Percentiles rank a stretch among this genome's conserved stretches.
Evolutionary conservation across 2,329 filamentous ascomycete species (phyloP).

Genomic region (Xylariaceae sp.): DNA sequence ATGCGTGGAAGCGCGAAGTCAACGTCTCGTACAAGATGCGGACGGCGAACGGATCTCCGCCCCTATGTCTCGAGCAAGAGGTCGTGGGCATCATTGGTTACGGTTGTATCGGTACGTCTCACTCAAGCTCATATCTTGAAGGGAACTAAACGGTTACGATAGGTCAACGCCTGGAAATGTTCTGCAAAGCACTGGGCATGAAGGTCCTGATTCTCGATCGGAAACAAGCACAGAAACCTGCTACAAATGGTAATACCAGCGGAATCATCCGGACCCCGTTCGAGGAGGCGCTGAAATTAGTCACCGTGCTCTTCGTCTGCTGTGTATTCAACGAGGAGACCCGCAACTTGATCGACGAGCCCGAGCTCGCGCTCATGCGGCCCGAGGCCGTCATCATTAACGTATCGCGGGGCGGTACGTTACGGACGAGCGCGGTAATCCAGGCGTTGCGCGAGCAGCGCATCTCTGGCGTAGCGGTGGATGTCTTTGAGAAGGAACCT

Average conservation of each 20-base stretch:
- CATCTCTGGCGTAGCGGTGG: constrained; percentile 25
- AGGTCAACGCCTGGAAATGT: constrained; percentile 21
- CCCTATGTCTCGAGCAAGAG: constrained; percentile 20
- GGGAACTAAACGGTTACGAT: background rate
- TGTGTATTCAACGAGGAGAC: constrained; percentile 16
- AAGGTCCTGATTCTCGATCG: constrained; percentile 23
- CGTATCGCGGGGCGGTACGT: constrained; percentile 23
- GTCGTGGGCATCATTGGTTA: constrained; percentile 21
- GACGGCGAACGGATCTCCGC: constrained; percentile 17
- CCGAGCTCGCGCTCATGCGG: constrained; percentile 21
- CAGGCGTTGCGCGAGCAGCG: constrained; percentile 25
- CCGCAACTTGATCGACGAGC: constrained; percentile 18
- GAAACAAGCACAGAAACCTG: constrained; percentile 4
- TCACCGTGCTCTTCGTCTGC: constrained; percentile 24
- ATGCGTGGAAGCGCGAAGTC: constrained; percentile 20
- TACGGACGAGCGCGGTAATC: constrained; percentile 20
- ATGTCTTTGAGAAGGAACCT: constrained; percentile 26
- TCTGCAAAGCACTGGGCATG: constrained; percentile 26
- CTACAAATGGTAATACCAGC: background rate
- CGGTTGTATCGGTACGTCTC: constrained; percentile 18
- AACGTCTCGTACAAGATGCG: constrained; percentile 20
- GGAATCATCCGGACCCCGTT: constrained; percentile 18
- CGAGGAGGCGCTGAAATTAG: constrained; percentile 15
- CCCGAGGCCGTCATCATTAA: constrained; percentile 25
- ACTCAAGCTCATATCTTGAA: background rate